phyloP scores from a whole-genome alignment of 1,284 basidiomycete species.

The Athelia sp. region DNA sequence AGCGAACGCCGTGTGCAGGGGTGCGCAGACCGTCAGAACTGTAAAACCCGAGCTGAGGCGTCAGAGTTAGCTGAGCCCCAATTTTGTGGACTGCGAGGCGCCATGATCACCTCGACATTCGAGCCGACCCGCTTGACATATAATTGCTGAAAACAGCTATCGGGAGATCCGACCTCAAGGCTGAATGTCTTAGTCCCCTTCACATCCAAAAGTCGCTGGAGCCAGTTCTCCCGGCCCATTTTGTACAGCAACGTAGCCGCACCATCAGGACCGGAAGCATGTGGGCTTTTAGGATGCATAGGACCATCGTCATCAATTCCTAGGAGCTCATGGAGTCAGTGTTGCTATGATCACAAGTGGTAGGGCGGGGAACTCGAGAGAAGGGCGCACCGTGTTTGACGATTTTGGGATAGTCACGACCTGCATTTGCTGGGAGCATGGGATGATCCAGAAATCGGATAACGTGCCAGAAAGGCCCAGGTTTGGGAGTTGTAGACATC shows the following conservation, averaged over 20 bases:
- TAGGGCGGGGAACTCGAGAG: neutral
- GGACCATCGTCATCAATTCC: conserved; percentile 19
- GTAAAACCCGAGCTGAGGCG: conserved; percentile 12
- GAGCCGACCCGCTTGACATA: conserved; percentile 11
- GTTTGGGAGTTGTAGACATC: too few relatives aligned
- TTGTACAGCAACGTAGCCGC: conserved; percentile 16
- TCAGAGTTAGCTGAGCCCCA: neutral
- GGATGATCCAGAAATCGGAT: conserved; percentile 20
- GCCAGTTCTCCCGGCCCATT: conserved; percentile 13
- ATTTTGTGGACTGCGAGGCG: neutral
- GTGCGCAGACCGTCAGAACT: neutral
- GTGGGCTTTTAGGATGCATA: conserved; percentile 17
- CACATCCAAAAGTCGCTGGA: conserved; percentile 15
- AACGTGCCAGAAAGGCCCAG: neutral
- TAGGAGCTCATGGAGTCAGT: conserved; percentile 2
- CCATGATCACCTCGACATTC: conserved; percentile 10
- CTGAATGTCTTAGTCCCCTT: conserved; percentile 11
- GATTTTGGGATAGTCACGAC: conserved; percentile 19
- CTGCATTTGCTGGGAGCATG: conserved; percentile 15
- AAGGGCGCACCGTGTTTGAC: conserved; percentile 11
- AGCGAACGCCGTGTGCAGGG: conserved; percentile 14
- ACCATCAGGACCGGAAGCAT: conserved; percentile 14
- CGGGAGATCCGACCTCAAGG: neutral
- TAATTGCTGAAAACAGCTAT: neutral
- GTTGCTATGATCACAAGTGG: neutral